A percentile compares a stretch with the other conserved stretches of the same genome.
phyloP scores from a whole-genome alignment of 2,329 filamentous ascomycete genomes.

The Neonectria punicea region DNA sequence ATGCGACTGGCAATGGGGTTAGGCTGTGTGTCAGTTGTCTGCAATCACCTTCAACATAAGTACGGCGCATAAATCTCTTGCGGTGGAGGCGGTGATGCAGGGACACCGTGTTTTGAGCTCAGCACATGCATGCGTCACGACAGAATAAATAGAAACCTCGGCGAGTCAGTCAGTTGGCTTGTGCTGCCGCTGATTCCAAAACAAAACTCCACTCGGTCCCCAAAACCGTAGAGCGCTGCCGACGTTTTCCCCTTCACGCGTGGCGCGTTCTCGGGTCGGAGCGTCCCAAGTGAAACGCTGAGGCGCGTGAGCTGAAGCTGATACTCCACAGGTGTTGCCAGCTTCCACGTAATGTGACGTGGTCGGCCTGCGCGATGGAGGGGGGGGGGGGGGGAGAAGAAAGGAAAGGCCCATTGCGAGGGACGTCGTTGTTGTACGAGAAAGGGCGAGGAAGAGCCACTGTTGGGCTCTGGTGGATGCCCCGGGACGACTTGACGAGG shows the following conservation, averaged over 20 bases:
- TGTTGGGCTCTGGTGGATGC: not conserved
- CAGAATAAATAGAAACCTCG: not conserved
- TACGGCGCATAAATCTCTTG: not conserved
- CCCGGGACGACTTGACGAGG: not conserved
- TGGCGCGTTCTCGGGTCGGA: slow-evolving; percentile 1
- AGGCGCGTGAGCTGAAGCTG: slow-evolving; percentile 1
- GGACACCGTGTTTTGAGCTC: not conserved
- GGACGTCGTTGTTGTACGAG: not conserved
- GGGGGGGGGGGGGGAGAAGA: no score
- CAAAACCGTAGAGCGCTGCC: not conserved
- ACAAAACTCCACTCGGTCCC: not conserved
- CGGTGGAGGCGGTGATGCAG: not conserved
- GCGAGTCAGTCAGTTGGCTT: not conserved
- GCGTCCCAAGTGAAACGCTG: slow-evolving; percentile 8
- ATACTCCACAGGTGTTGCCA: slow-evolving; percentile 5
- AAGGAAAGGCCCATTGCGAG: not conserved
- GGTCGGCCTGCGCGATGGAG: not conserved
- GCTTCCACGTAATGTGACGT: slow-evolving; percentile 8
- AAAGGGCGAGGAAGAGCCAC: not conserved
- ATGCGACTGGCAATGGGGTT: no score
- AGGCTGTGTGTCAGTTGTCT: not conserved
- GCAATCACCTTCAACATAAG: not conserved
- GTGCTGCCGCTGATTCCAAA: not conserved
- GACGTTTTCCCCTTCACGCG: not conserved
- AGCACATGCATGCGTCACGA: not conserved